Evolutionary conservation across 2,329 filamentous ascomycete species (phyloP), one percentile per base, ranked within the genome.

Genomic region (Endocalyx cinctus): DNA sequence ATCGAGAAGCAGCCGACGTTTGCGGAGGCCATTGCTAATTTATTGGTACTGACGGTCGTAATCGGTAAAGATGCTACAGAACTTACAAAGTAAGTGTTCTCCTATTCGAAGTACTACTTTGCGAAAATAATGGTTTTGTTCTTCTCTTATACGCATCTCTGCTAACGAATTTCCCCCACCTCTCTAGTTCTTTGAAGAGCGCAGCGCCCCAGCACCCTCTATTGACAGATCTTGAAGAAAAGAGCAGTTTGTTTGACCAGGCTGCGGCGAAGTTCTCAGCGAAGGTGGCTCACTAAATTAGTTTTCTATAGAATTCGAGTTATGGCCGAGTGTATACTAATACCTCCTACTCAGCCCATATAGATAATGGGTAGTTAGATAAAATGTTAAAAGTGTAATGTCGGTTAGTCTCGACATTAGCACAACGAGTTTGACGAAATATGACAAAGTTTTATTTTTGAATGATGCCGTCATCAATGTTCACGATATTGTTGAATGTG

Each of bases 241-340:
- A 95, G 80, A 87, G 79, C 59, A 75, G 72, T n/a, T 64, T 88
- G 37, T 97, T 97, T 56, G 87, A 94, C 59, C 80, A 80, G 51
- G 89, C 89, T 10, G 86, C 85, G 14, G 71, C 77, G 17, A 97
- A 94, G 66, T 97, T 92, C 63, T 82, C 78, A 46, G 76, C 89
- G 20, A 95, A 90, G 69, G 87, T n/a, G n/a, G n/a, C n/a, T n/a
- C n/a, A n/a, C n/a, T n/a, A n/a, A n/a, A n/a, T n/a, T n/a, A n/a
- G n/a, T n/a, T n/a, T n/a, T n/a, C n/a, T n/a, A n/a, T n/a, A n/a
- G n/a, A n/a, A n/a, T n/a, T n/a, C n/a, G n/a, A n/a, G n/a, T n/a
- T n/a, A n/a, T n/a, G n/a, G n/a, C n/a, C n/a, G n/a, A n/a, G n/a
- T n/a, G n/a, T n/a, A n/a, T n/a, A n/a, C n/a, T n/a, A n/a, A n/a